These are phyloP conservation scores for Zostera marina DNA, from an alignment of 116 monocot species.

Conservation along the genomic window DNA sequence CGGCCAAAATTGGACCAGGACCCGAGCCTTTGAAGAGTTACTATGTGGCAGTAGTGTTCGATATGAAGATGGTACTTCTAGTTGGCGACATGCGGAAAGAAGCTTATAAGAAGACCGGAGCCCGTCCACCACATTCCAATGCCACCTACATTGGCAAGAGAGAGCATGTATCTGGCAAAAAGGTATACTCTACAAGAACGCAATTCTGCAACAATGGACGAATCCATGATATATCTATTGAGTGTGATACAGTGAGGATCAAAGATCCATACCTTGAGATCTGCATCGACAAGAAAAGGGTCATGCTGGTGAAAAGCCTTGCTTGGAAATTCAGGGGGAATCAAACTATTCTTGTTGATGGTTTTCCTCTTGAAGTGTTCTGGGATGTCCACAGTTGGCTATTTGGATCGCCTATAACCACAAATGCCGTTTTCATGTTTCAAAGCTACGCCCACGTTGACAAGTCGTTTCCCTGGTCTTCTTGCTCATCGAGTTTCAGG, in stretches of 20 bases:
- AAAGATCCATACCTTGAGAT: conserved; percentile 26
- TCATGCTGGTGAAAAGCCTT: conserved; percentile 23
- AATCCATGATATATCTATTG: conserved; percentile 28
- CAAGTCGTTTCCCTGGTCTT: conserved; percentile 14
- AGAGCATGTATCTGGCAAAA: conserved; percentile 30
- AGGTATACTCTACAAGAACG: conserved; percentile 19
- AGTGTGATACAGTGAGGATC: conserved; percentile 15
- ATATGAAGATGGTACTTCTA: conserved; percentile 28
- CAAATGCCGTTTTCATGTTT: conserved; percentile 37
- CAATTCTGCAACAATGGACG: conserved; percentile 29
- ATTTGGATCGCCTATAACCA: conserved; percentile 12
- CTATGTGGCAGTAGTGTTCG: conserved; percentile 25
- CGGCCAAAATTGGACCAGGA: conserved; percentile 19
- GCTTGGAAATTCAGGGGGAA: conserved; percentile 41
- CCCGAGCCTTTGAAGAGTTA: conserved; percentile 25
- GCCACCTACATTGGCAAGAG: conserved; percentile 19
- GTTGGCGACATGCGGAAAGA: conserved; percentile 32
- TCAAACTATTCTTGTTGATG: conserved; percentile 29
- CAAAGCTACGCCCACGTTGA: conserved; percentile 15
- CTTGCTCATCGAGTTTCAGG: conserved; percentile 15
- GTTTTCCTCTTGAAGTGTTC: conserved; percentile 27
- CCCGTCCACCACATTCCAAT: conserved; percentile 6
- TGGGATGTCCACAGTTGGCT: conserved; percentile 47
- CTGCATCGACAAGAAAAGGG: conserved; percentile 26
- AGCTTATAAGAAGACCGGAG: conserved; percentile 16